Evolutionary conservation across 192 early-diverging fungal species (phyloP).

Genomic region (Backusella parvicylindrica): DNA sequence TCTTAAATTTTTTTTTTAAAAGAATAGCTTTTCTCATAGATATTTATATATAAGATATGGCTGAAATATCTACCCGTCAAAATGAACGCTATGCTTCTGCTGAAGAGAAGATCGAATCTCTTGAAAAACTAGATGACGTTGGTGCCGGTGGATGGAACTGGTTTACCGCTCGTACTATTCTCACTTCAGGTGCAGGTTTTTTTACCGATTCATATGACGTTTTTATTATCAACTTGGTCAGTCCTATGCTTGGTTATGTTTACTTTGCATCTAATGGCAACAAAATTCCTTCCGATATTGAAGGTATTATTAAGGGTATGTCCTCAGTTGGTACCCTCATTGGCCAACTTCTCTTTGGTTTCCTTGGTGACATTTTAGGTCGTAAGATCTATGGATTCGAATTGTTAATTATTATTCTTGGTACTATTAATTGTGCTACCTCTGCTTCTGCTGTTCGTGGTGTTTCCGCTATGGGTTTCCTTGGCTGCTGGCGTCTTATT

Average conservation of each 20-base stretch:
- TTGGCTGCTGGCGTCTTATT: constrained; percentile 86
- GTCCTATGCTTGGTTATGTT: constrained; percentile 76
- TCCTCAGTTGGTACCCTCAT: constrained; percentile 78
- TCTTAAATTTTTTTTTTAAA: background rate
- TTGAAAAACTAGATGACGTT: constrained; percentile 26
- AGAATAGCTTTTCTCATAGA: background rate
- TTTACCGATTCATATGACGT: constrained; percentile 92
- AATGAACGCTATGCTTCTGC: constrained; percentile 14
- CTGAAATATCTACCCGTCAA: constrained; percentile 1
- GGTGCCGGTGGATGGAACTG: constrained; percentile 36
- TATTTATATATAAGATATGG: background rate
- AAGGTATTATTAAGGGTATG: constrained; percentile 76
- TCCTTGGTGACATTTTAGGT: constrained; percentile 79
- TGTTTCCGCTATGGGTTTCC: constrained; percentile 62
- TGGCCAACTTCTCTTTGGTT: constrained; percentile 83
- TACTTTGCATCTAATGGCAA: constrained; percentile 47
- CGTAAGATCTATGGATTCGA: constrained; percentile 83
- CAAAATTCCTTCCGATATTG: constrained; percentile 62
- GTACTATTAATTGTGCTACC: constrained; percentile 73
- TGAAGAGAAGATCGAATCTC: constrained; percentile 19
- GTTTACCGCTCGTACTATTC: constrained; percentile 61
- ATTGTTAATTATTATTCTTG: constrained; percentile 85
- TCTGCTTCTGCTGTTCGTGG: constrained; percentile 63
- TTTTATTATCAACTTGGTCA: constrained; percentile 85
- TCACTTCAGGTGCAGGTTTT: constrained; percentile 73